Evolutionary conservation across 192 early-diverging fungal genomes (phyloP).

Genomic region (Backusella sp.): DNA sequence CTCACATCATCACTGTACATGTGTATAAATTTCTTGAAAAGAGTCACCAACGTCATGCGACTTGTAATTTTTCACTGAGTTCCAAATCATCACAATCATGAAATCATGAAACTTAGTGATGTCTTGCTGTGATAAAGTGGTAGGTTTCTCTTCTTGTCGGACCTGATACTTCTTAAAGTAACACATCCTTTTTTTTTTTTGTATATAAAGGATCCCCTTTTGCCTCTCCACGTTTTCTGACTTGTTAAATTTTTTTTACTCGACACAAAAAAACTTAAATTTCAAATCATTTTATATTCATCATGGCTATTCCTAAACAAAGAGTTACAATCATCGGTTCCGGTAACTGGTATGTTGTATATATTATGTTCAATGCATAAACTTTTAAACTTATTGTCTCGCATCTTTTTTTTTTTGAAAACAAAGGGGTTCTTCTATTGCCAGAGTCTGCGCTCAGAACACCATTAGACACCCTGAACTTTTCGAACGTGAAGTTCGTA

Average conservation of each 20-base stretch:
- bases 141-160: constrained; percentile 4
- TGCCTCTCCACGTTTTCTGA: neutral
- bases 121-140: neutral
- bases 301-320: constrained; percentile 37
- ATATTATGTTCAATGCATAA: neutral
- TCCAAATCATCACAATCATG: neutral
- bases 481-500: constrained; percentile 81
- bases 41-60: neutral
- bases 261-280: neutral
- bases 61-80: neutral
- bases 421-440: constrained; percentile 84
- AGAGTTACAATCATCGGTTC: constrained; percentile 89
- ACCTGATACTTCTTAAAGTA: neutral
- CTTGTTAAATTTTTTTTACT: neutral
- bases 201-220: neutral
- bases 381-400: neutral
- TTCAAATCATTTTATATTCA: neutral
- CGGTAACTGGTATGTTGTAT: constrained; percentile 81
- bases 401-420: neutral
- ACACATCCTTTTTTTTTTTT: neutral
- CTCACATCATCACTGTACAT: too few relatives aligned
- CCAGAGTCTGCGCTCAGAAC: constrained; percentile 87
- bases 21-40: neutral
- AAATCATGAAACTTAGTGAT: constrained; percentile 6
- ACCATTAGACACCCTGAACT: constrained; percentile 50